Evolutionary conservation across 805 yeast species (phyloP).

Genomic region (Lachancea dasiensis): DNA sequence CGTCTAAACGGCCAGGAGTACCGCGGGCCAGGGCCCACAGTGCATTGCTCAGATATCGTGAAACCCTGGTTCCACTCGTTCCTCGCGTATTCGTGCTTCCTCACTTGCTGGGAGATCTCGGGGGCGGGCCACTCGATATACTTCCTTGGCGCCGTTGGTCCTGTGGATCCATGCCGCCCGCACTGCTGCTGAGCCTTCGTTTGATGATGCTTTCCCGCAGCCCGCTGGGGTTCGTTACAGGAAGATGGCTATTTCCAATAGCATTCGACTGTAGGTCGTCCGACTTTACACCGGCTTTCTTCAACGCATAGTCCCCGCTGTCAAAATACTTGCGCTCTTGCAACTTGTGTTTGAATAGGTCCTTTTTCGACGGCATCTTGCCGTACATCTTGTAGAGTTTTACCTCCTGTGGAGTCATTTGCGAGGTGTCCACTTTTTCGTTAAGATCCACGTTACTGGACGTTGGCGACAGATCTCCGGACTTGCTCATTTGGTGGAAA

Average conservation of each 20-base stretch:
- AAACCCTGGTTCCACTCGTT: too few species aligned
- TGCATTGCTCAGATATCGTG: too few species aligned
- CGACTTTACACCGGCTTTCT: constrained; percentile 50
- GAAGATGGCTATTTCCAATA: constrained; percentile 28
- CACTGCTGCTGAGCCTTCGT: constrained; percentile 33
- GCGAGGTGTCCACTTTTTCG: constrained; percentile 40
- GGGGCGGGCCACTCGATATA: constrained; percentile 34
- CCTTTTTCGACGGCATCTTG: constrained; percentile 74
- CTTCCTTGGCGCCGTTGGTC: constrained; percentile 29
- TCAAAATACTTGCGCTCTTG: constrained; percentile 90
- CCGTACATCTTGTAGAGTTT: constrained; percentile 78
- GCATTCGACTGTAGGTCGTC: constrained; percentile 20
- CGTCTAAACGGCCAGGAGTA: too few species aligned
- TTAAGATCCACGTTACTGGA: constrained; percentile 9
- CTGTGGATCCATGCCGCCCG: constrained; percentile 16
- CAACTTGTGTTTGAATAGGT: constrained; percentile 64
- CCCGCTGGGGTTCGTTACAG: constrained; percentile 34
- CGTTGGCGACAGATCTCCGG: constrained; percentile 9
- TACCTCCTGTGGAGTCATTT: constrained; percentile 71
- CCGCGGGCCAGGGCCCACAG: too few species aligned
- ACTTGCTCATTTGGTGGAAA: constrained; percentile 9
- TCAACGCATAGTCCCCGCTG: constrained; percentile 90
- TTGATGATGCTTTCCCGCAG: constrained; percentile 31
- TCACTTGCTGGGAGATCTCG: constrained; percentile 30
- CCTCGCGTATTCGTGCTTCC: background rate